phyloP scores from a whole-genome alignment of 345 rosid genomes.

The Draba incana region DNA sequence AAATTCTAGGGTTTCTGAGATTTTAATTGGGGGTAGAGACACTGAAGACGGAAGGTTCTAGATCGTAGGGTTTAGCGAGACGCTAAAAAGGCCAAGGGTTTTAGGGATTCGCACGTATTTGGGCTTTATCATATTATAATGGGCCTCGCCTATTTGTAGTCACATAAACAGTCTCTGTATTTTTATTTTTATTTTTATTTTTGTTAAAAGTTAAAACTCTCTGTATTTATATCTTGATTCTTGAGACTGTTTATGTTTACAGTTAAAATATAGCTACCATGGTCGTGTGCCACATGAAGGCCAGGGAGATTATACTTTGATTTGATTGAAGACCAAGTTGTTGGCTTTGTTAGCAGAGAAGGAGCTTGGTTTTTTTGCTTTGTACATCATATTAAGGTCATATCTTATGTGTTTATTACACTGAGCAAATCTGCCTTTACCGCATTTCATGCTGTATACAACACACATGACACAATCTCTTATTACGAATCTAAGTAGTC shows the following conservation, averaged over 20 bases:
- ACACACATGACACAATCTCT: not conserved
- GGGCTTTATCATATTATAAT: conserved; percentile 24
- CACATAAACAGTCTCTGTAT: not conserved
- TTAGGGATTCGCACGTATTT: not conserved
- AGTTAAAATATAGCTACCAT: too few relatives aligned
- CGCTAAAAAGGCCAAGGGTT: conserved; percentile 22
- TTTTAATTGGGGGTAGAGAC: conserved; percentile 12
- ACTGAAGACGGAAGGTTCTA: conserved; percentile 28
- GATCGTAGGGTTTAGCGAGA: conserved; percentile 36
- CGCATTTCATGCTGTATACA: not conserved
- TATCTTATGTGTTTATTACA: too few relatives aligned
- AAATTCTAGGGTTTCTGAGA: conserved; percentile 19
- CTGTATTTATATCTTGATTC: too few relatives aligned
- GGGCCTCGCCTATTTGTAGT: not conserved
- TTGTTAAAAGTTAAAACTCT: too few relatives aligned
- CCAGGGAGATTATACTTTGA: too few relatives aligned
- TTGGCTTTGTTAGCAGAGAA: too few relatives aligned
- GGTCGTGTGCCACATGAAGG: too few relatives aligned
- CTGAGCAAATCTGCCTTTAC: not conserved
- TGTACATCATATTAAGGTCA: too few relatives aligned
- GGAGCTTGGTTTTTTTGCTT: too few relatives aligned
- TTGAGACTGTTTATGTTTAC: too few relatives aligned
- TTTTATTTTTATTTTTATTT: too few relatives aligned
- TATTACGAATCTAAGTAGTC: not conserved
- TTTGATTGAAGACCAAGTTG: too few relatives aligned